A percentile compares a stretch with the other conserved stretches of the same genome.
These are phyloP conservation scores for Plasmodium malariae DNA, from an alignment of 169 alveolate species.

Conservation along the genomic window DNA sequence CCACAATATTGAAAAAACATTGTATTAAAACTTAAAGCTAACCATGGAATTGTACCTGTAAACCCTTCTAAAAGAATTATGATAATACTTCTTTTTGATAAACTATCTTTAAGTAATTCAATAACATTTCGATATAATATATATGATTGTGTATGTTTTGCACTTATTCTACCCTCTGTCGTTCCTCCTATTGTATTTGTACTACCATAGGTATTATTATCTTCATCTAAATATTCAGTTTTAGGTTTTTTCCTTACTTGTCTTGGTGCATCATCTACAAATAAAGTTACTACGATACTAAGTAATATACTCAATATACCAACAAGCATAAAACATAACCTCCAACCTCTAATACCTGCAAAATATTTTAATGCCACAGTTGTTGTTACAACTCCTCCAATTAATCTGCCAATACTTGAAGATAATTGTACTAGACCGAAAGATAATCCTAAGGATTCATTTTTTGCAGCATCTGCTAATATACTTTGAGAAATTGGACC, in stretches of 20 bases:
- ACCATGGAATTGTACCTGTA: slow-evolving; percentile 93
- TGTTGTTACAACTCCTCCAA: slow-evolving; percentile 91
- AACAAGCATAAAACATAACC: slow-evolving; percentile 87
- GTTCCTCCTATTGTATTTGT: neutral
- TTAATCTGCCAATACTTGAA: slow-evolving; percentile 87
- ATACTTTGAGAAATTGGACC: slow-evolving; percentile 90
- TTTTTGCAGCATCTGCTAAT: slow-evolving; percentile 87
- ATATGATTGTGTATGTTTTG: slow-evolving; percentile 26
- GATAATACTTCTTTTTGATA: slow-evolving; percentile 69
- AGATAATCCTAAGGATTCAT: slow-evolving; percentile 84
- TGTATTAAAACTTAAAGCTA: slow-evolving; percentile 91
- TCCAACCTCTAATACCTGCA: slow-evolving; percentile 88
- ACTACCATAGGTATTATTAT: neutral
- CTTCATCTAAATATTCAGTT: slow-evolving; percentile 28
- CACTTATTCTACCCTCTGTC: neutral
- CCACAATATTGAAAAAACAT: slow-evolving; percentile 93
- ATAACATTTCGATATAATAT: slow-evolving; percentile 60
- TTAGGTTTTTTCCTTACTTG: slow-evolving; percentile 59
- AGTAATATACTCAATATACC: slow-evolving; percentile 84
- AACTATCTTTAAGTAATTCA: slow-evolving; percentile 55
- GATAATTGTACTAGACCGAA: slow-evolving; percentile 90
- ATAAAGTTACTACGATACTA: slow-evolving; percentile 83
- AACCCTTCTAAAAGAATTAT: slow-evolving; percentile 84
- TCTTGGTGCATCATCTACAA: slow-evolving; percentile 88
- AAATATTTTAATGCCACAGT: slow-evolving; percentile 85